These are phyloP conservation scores for Phytopythium chamaehyphon DNA, from an alignment of 352 stramenopile species.

Conservation along the genomic window DNA sequence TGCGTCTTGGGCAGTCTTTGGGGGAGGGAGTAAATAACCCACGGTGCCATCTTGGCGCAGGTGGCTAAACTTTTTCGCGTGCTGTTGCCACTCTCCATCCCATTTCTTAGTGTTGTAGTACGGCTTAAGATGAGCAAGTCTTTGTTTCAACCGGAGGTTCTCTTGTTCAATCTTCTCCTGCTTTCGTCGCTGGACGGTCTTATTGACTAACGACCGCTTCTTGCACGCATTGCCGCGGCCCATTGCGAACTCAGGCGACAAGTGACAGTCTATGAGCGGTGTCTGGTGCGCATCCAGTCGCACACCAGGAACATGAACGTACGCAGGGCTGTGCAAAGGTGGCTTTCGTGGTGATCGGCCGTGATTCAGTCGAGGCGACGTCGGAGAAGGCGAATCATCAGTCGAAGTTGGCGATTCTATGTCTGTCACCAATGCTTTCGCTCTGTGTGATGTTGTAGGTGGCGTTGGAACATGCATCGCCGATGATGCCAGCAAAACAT, in stretches of 20 bases:
- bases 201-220: conserved; percentile 63
- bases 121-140: conserved; percentile 50
- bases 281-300: conserved; percentile 62
- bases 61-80: conserved; percentile 49
- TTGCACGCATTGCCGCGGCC: conserved; percentile 61
- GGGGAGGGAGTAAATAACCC: conserved; percentile 50
- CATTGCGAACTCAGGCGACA: conserved; percentile 62
- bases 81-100: conserved; percentile 69
- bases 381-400: background rate
- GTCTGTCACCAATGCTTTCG: background rate
- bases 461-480: background rate
- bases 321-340: conserved; percentile 35
- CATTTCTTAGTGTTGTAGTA: conserved; percentile 73
- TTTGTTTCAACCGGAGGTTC: conserved; percentile 55
- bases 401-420: background rate
- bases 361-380: background rate
- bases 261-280: conserved; percentile 68
- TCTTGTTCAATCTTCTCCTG: conserved; percentile 58
- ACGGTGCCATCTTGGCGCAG: conserved; percentile 64
- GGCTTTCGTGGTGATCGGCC: conserved; percentile 6
- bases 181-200: conserved; percentile 39
- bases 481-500: conserved; percentile 33
- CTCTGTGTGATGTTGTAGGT: background rate
- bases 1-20: conserved; percentile 15
- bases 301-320: conserved; percentile 66